A percentile compares a stretch with the other conserved stretches of the same genome.
Evolutionary conservation across 345 rosid genomes (phyloP).

Genomic region (Pistacia integerrima): DNA sequence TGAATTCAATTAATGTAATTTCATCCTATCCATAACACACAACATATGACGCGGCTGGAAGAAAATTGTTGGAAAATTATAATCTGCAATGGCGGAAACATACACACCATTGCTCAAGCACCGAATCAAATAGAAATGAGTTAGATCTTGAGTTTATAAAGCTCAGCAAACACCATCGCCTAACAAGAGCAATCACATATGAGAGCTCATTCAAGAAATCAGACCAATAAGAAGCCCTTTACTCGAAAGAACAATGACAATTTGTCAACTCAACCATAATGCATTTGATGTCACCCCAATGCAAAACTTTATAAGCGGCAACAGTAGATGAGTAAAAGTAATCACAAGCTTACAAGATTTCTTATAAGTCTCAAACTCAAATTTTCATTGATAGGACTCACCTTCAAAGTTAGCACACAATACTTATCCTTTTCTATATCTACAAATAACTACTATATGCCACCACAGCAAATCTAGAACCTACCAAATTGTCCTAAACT

Average conservation of each 20-base stretch:
- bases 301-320: background rate
- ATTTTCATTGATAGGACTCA: background rate
- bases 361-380: background rate
- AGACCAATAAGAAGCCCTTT: background rate
- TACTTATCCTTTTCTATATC: background rate
- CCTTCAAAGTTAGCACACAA: background rate
- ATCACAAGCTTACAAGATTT: background rate
- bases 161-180: no score
- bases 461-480: background rate
- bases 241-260: no score
- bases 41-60: no score
- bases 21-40: no score
- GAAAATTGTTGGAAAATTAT: no score
- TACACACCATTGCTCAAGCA: no score
- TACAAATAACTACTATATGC: background rate
- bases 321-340: background rate
- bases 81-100: no score
- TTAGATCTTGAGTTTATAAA: no score
- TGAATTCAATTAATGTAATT: no score
- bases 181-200: background rate
- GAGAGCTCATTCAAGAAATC: no score
- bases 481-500: background rate
- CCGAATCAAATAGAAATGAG: no score
- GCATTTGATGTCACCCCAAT: background rate
- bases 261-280: background rate